These are phyloP conservation scores for Solanum tarapatanum DNA, from an alignment of 257 asterid species.

Conservation along the genomic window DNA sequence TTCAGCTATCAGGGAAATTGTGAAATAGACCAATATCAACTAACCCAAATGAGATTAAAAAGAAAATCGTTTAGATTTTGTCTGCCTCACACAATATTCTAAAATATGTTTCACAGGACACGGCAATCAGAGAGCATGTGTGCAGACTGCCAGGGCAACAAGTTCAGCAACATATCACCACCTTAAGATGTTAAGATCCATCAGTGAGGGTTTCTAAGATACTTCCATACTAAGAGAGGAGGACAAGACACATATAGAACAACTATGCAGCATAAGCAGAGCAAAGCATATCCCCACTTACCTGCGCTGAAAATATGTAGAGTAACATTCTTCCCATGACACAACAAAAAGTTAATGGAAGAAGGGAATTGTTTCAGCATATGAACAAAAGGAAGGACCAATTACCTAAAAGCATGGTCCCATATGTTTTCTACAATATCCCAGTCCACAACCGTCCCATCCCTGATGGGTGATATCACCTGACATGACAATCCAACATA, in stretches of 20 bases:
- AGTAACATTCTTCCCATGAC: background rate
- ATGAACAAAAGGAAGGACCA: background rate
- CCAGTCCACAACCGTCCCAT: conserved; percentile 86
- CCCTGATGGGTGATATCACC: conserved; percentile 84
- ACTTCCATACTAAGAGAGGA: background rate
- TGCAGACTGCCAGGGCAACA: background rate
- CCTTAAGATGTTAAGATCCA: background rate
- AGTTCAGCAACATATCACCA: background rate
- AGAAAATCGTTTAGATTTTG: background rate
- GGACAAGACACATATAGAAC: background rate
- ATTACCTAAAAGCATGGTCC: conserved; percentile 92
- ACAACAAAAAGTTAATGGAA: background rate
- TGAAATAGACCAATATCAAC: background rate
- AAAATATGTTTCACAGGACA: background rate
- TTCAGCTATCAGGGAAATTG: background rate
- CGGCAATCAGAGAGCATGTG: background rate
- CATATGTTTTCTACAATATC: conserved; percentile 92
- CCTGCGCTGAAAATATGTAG: background rate
- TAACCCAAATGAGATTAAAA: background rate
- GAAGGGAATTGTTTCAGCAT: background rate
- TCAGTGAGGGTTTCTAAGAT: background rate
- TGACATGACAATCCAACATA: conserved; percentile 12
- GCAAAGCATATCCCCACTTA: background rate
- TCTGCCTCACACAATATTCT: background rate
- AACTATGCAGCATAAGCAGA: background rate